Evolutionary conservation across 2,329 filamentous ascomycete species (phyloP).

Genomic region (Botrytis squamosa): DNA sequence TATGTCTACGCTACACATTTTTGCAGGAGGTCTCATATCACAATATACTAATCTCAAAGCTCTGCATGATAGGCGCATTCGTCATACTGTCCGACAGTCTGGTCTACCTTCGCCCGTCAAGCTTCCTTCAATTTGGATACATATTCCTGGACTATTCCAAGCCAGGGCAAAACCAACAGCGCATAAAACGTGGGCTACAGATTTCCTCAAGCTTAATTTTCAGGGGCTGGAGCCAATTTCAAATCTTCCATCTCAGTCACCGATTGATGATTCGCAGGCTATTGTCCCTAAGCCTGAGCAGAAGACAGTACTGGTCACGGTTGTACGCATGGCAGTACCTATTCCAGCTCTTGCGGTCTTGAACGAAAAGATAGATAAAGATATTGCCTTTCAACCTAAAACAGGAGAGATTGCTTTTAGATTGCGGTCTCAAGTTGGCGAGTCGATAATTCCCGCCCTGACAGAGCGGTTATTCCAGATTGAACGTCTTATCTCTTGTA

Average conservation of each 20-base stretch:
- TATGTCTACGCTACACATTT: slow-evolving; percentile 40
- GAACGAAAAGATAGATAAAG: slow-evolving; percentile 36
- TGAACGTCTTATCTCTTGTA: slow-evolving; percentile 67
- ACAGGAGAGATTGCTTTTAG: slow-evolving; percentile 37
- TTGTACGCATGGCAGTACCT: slow-evolving; percentile 37
- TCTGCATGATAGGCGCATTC: slow-evolving; percentile 35
- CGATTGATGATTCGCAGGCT: background rate
- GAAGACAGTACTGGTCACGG: slow-evolving; percentile 36
- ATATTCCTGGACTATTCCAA: slow-evolving; percentile 33
- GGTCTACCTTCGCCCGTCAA: slow-evolving; percentile 31
- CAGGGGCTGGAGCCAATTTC: slow-evolving; percentile 37
- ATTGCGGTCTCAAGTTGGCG: slow-evolving; percentile 36
- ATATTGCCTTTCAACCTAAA: slow-evolving; percentile 38
- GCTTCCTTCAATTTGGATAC: slow-evolving; percentile 35
- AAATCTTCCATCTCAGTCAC: background rate
- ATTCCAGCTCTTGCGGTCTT: slow-evolving; percentile 32
- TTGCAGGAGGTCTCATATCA: slow-evolving; percentile 42
- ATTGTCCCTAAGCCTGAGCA: slow-evolving; percentile 23
- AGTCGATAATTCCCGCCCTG: slow-evolving; percentile 34
- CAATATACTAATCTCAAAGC: slow-evolving; percentile 41
- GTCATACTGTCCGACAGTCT: slow-evolving; percentile 35
- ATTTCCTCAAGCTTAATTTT: slow-evolving; percentile 59
- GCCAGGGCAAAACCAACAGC: slow-evolving; percentile 28
- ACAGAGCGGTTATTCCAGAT: slow-evolving; percentile 51
- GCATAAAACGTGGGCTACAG: slow-evolving; percentile 53